Percentiles rank a stretch among this genome's conserved stretches.
Evolutionary conservation across 305 asterid genomes (phyloP).

Genomic region (Fraxinus sp.): DNA sequence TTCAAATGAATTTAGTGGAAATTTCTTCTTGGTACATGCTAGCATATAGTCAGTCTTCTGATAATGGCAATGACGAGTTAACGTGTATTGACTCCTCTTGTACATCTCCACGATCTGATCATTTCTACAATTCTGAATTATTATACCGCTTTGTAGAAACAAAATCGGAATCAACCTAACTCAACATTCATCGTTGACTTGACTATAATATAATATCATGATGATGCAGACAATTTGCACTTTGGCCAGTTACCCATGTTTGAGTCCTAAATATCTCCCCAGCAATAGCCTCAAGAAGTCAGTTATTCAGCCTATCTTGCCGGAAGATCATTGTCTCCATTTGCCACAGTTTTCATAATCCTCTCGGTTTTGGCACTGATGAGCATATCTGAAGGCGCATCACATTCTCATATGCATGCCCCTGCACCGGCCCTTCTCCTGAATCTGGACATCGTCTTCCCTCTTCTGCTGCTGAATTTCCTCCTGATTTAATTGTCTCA

Average conservation of each 20-base stretch:
- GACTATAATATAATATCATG: background rate
- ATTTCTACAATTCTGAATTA: background rate
- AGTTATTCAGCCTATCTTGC: background rate
- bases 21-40: background rate
- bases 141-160: background rate
- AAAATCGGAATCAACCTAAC: background rate
- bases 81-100: background rate
- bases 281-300: background rate
- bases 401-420: background rate
- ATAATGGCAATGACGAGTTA: background rate
- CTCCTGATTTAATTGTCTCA: background rate
- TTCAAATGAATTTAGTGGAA: background rate
- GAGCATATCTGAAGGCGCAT: background rate
- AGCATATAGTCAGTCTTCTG: background rate
- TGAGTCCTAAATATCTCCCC: background rate
- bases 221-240: background rate
- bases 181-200: background rate
- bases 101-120: background rate
- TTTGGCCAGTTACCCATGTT: background rate
- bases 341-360: background rate
- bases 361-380: conserved; percentile 1
- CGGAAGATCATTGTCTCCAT: background rate
- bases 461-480: conserved; percentile 6
- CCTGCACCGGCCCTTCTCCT: conserved; percentile 5
- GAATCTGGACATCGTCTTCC: background rate